phyloP scores from a whole-genome alignment of 345 rosid genomes.

The Salix caprea region DNA sequence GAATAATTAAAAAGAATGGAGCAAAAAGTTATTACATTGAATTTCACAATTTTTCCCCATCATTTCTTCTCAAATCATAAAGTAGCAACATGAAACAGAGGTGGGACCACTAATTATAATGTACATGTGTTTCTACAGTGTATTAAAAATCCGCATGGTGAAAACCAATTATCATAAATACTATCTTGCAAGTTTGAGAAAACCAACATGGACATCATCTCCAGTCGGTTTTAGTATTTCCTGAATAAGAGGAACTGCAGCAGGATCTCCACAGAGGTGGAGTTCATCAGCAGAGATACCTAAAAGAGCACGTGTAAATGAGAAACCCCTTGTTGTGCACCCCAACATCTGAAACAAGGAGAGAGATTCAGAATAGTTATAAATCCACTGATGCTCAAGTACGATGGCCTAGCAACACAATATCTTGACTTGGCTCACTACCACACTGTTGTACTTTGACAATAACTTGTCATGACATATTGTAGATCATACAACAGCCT shows the following conservation, averaged over 20 bases:
- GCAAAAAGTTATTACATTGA: not conserved
- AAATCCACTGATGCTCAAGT: not conserved
- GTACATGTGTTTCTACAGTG: not conserved
- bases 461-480: not conserved
- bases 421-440: not conserved
- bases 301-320: conserved; percentile 88
- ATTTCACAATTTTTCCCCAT: not conserved
- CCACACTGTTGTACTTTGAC: not conserved
- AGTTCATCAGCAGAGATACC: conserved; percentile 83
- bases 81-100: not conserved
- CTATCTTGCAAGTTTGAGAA: not conserved
- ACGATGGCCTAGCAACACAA: not conserved
- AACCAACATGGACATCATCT: conserved; percentile 43
- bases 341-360: conserved; percentile 64
- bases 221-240: conserved; percentile 74
- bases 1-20: not conserved
- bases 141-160: not conserved
- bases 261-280: conserved; percentile 94
- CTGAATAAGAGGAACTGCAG: conserved; percentile 74
- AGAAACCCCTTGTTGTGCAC: conserved; percentile 73
- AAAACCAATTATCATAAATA: not conserved
- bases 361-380: not conserved
- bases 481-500: not conserved
- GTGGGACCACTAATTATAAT: not conserved
- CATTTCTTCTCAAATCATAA: not conserved